A percentile compares a stretch with the other conserved stretches of the same genome.
These are phyloP conservation scores for Pichia paraexigua DNA, from an alignment of 805 yeast species.

Conservation along the genomic window DNA sequence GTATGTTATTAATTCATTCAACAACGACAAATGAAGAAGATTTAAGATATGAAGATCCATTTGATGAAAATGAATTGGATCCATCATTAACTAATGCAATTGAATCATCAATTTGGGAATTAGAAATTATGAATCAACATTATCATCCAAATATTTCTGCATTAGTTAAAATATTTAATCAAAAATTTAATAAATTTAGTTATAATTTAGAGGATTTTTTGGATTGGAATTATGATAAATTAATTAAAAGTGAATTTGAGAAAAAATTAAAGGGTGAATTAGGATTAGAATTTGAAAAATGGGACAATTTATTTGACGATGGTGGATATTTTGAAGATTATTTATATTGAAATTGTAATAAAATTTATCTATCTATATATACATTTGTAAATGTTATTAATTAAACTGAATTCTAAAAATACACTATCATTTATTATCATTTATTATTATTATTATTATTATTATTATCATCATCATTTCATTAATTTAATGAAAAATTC, in stretches of 20 bases:
- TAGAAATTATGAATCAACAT: conserved; percentile 65
- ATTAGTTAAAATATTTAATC: conserved; percentile 76
- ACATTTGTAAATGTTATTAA: too few relatives aligned
- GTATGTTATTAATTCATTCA: conserved; percentile 81
- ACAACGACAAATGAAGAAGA: conserved; percentile 28
- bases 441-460: too few relatives aligned
- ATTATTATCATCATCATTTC: not conserved
- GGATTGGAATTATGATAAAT: conserved; percentile 75
- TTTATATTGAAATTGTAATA: not conserved
- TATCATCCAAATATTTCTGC: conserved; percentile 96
- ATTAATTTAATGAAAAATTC: conserved; percentile 20
- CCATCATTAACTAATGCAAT: conserved; percentile 77
- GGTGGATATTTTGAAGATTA: conserved; percentile 18
- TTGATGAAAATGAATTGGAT: conserved; percentile 51
- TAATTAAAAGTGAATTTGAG: conserved; percentile 53
- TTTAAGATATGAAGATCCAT: conserved; percentile 50
- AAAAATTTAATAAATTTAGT: conserved; percentile 80
- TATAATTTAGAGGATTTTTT: conserved; percentile 92
- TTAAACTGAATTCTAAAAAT: too few relatives aligned
- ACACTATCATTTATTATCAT: not conserved
- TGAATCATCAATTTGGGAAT: conserved; percentile 87
- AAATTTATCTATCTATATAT: too few relatives aligned
- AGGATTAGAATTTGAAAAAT: conserved; percentile 66
- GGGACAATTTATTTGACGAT: conserved; percentile 33
- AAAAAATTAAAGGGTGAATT: conserved; percentile 66